Conservation (phyloP, 139 green algal genomes). For the Chlamydomonas sphaeroides region DNA sequence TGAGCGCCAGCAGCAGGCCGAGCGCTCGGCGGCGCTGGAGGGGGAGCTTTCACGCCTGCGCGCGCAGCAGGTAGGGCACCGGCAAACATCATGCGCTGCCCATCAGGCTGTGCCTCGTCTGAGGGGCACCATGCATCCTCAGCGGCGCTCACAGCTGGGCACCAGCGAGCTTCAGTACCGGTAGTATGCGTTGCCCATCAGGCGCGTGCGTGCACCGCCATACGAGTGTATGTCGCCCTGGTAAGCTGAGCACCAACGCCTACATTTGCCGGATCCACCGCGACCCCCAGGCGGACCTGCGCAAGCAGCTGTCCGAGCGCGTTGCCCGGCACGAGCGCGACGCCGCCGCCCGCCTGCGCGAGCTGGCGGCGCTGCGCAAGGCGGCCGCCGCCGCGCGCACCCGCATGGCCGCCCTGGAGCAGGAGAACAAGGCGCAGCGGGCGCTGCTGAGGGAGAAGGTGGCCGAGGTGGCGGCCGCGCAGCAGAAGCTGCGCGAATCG, state of each 20-base stretch:
- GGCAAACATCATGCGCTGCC: too few relatives aligned
- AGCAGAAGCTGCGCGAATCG: conserved; percentile 8
- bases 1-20: not conserved
- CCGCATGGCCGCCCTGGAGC: conserved; percentile 34
- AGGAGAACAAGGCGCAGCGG: conserved; percentile 36
- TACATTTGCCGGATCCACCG: not conserved
- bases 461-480: conserved; percentile 20
- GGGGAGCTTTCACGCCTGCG: conserved; percentile 22
- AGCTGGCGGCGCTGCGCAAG: conserved; percentile 23
- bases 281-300: conserved; percentile 22
- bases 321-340: conserved; percentile 31
- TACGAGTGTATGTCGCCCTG: too few relatives aligned
- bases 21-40: conserved; percentile 11
- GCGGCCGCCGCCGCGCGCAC: conserved; percentile 2
- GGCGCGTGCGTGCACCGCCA: too few relatives aligned
- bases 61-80: conserved; percentile 39
- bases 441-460: conserved; percentile 33
- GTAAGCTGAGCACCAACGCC: too few relatives aligned
- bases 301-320: conserved; percentile 34
- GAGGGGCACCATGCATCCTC: too few relatives aligned
- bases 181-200: too few relatives aligned
- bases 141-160: too few relatives aligned
- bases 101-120: too few relatives aligned
- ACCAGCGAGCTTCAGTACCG: too few relatives aligned
- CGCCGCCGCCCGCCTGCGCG: conserved; percentile 15